phyloP scores from a whole-genome alignment of 805 yeast species.

The Teunomyces aglyptinius region DNA sequence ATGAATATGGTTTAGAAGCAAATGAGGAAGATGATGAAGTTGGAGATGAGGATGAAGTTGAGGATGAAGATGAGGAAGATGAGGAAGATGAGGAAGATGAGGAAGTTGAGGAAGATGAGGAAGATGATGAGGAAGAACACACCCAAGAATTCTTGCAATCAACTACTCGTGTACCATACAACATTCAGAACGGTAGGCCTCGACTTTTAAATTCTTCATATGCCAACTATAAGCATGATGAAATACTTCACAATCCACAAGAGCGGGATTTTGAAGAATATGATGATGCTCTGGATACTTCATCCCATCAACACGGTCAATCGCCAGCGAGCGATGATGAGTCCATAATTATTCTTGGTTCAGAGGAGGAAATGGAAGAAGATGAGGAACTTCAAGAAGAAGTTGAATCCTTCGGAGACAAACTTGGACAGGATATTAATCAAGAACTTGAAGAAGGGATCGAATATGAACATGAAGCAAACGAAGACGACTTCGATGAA shows the following conservation, averaged over 20 bases:
- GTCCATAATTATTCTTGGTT: neutral
- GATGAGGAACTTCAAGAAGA: slow-evolving; percentile 5
- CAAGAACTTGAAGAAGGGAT: neutral
- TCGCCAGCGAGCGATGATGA: neutral
- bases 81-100: slow-evolving; percentile 2
- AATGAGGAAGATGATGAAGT: slow-evolving; percentile 1
- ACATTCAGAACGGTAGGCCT: slow-evolving; percentile 7
- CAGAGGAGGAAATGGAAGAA: slow-evolving; percentile 6
- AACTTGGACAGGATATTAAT: neutral
- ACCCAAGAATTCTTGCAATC: neutral
- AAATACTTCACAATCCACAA: neutral
- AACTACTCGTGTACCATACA: neutral
- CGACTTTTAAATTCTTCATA: slow-evolving; percentile 3
- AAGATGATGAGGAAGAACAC: neutral
- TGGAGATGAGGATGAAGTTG: neutral
- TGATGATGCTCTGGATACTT: neutral
- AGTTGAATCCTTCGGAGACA: slow-evolving; percentile 2
- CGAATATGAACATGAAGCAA: neutral
- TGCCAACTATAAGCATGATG: neutral
- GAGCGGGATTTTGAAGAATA: neutral
- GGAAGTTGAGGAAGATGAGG: neutral
- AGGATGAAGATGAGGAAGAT: neutral
- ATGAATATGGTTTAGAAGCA: slow-evolving; percentile 4
- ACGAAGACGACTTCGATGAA: neutral
- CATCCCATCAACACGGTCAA: slow-evolving; percentile 2